Base-by-base conservation (phyloP, 2,329 filamentous ascomycete genomes). In the Claviceps purpurea region DNA sequence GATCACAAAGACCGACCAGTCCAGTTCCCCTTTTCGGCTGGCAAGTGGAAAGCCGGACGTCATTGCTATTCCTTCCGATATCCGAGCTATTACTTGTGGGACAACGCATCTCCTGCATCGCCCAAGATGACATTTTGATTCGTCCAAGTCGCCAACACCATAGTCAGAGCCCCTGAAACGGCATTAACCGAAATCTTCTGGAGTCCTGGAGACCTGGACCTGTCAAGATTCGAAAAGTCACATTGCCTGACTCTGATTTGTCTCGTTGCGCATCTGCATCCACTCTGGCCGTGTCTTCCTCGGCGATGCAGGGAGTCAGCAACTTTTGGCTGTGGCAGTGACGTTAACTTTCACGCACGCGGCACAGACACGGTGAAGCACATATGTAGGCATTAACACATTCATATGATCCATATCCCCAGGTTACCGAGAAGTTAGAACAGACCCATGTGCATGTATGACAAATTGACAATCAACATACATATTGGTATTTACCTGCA, bases 1-100 rank as follows among this genome's bases (percentile, higher is more conserved):
- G 44, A 54, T 7, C 24, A 20, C 49, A 26, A 40, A 30, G 24
- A 24, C 16, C 44, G 24, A 26, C 39, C 38, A 38, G 8, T 38
- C 49, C 37, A 26, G 41, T 39, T 30, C 49, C 41, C 41, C 20
- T 2, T 43, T 43, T 43, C 5, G 22, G 41, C 41, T 18, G 41
- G 22, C 6, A 43, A 49, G 34, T n/a, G 51, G 13, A 38, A 22
- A 39, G 5, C 6, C 22, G 49, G 50, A 55, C 54, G 51, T 55
- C 54, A 55, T 55, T 47, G 42, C 53, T 48, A 49, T 39, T 39
- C 26, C 16, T n/a, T 42, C n/a, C 37, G 37, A 39, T 37, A 46
- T 50, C 26, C 49, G 40, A 24, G 49, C 26, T 2, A 38, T 44
- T 18, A 46, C 14, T 40, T 40, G 20, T 26, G 22, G 42, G 16